These are phyloP conservation scores for Pythium vanterpoolii DNA, from an alignment of 352 stramenopile species.

Conservation along the genomic window DNA sequence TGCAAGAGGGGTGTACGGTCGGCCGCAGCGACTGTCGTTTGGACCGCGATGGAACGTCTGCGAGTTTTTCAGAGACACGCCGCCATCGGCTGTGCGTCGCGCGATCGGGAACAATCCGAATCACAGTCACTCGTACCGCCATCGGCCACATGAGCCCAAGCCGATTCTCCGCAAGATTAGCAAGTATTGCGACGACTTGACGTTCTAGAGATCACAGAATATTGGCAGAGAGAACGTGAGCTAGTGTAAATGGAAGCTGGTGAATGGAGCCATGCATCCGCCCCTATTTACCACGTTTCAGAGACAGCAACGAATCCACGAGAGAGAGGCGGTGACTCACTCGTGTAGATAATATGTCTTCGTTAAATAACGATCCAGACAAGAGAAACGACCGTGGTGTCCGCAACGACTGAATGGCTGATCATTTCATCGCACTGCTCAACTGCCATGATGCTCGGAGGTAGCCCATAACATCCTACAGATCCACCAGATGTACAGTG, in stretches of 20 bases:
- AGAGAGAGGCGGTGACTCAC: neutral
- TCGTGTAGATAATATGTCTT: neutral
- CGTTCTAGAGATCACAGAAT: slow-evolving; percentile 3
- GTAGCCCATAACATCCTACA: slow-evolving; percentile 53
- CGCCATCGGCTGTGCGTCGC: slow-evolving; percentile 29
- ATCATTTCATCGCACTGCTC: neutral
- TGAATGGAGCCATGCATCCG: too few species aligned
- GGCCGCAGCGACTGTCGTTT: slow-evolving; percentile 57
- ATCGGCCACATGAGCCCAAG: neutral
- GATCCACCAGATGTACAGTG: neutral
- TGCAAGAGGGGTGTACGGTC: slow-evolving; percentile 52
- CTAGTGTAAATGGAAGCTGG: neutral
- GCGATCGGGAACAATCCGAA: slow-evolving; percentile 16
- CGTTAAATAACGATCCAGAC: neutral
- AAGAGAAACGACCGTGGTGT: neutral
- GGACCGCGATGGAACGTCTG: slow-evolving; percentile 49
- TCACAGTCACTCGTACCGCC: neutral
- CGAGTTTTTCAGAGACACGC: slow-evolving; percentile 46
- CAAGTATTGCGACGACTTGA: slow-evolving; percentile 49
- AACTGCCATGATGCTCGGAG: slow-evolving; percentile 37
- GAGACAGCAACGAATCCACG: neutral
- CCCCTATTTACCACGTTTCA: neutral
- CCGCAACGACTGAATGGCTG: neutral
- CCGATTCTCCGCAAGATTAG: slow-evolving; percentile 52
- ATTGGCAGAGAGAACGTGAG: neutral